Conservation (phyloP, 768 basidiomycete species). For the Dendrothele bispora region DNA sequence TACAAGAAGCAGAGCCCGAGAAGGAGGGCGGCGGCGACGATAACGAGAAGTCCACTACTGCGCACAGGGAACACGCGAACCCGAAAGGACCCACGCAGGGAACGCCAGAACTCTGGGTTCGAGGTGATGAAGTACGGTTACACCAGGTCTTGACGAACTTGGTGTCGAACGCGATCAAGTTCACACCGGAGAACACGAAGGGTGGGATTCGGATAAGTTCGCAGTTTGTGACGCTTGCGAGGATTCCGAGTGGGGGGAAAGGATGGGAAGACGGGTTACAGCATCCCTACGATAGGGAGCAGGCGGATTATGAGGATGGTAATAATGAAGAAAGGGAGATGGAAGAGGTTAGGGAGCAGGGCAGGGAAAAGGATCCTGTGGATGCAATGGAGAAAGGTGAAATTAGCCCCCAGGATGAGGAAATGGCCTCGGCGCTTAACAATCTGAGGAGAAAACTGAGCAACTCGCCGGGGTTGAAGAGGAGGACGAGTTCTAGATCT, state of each 20-base stretch:
- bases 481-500: not conserved
- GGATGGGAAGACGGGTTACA: not conserved
- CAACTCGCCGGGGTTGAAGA: not conserved
- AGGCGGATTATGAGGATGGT: not conserved
- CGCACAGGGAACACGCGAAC: not conserved
- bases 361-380: not conserved
- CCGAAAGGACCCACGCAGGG: not conserved
- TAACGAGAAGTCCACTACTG: not conserved
- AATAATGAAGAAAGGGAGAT: no score
- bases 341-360: not conserved
- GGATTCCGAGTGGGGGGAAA: conserved; percentile 7
- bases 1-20: not conserved
- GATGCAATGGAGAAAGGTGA: not conserved
- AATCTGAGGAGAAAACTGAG: not conserved
- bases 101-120: conserved; percentile 25
- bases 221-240: not conserved
- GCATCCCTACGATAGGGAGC: not conserved
- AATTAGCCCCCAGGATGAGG: no score
- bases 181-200: conserved; percentile 25
- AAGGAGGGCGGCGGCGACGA: not conserved
- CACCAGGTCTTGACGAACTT: conserved; percentile 38
- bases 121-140: conserved; percentile 42
- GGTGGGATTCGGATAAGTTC: conserved; percentile 9
- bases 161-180: conserved; percentile 37
- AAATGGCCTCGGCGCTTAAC: no score